Percentiles rank a stretch among this genome's conserved stretches.
phyloP scores from a whole-genome alignment of 768 basidiomycete species.

The Lyophyllum shimeji region DNA sequence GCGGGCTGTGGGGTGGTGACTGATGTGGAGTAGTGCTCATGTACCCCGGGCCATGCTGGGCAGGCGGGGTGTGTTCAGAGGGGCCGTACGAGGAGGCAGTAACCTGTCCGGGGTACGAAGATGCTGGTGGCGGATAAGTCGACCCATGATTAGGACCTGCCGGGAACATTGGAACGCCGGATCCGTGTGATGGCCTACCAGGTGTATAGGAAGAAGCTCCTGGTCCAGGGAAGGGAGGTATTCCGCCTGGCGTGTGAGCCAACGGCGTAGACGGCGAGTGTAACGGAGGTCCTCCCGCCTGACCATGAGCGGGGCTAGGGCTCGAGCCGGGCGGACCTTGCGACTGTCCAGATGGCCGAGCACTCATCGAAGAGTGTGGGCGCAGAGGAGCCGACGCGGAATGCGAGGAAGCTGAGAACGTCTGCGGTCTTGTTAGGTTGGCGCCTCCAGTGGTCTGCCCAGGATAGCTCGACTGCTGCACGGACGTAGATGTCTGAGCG shows the following conservation, averaged over 20 bases:
- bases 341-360: constrained; percentile 2
- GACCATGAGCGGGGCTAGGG: background rate
- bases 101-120: constrained; percentile 18
- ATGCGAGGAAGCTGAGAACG: constrained; percentile 24
- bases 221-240: constrained; percentile 10
- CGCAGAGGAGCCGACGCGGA: constrained; percentile 17
- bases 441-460: constrained; percentile 25
- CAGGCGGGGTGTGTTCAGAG: constrained; percentile 11
- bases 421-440: constrained; percentile 32
- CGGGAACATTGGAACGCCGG: constrained; percentile 13
- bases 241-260: constrained; percentile 2
- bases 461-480: constrained; percentile 14
- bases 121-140: constrained; percentile 13
- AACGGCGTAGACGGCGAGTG: constrained; percentile 4
- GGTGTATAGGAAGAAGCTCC: constrained; percentile 6
- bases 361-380: constrained; percentile 22
- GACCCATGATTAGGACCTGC: constrained; percentile 5
- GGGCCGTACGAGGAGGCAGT: constrained; percentile 12
- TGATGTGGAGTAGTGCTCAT: constrained; percentile 10
- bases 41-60: constrained; percentile 14
- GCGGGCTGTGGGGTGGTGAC: constrained; percentile 24
- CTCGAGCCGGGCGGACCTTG: background rate
- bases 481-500: constrained; percentile 13
- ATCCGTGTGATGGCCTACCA: constrained; percentile 18
- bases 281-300: background rate